Evolutionary conservation across 129 eudicot genomes (phyloP).

Genomic region (Sambucus nigra): DNA sequence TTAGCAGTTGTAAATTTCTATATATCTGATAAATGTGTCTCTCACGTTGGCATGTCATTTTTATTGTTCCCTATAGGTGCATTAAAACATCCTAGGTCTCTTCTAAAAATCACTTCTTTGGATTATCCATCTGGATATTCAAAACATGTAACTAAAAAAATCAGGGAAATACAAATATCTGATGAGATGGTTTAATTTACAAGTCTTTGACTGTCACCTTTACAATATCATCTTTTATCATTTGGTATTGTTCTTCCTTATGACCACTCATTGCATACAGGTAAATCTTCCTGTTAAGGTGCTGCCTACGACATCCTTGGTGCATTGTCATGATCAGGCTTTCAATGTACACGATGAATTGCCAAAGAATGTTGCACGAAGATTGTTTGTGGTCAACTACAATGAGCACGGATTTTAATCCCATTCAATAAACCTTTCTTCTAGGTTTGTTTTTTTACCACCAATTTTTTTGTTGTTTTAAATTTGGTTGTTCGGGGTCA

Average conservation of each 20-base stretch:
- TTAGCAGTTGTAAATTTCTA: too few species aligned
- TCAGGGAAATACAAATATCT: slow-evolving; percentile 59
- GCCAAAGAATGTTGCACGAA: slow-evolving; percentile 68
- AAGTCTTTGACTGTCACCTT: neutral
- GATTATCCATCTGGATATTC: slow-evolving; percentile 77
- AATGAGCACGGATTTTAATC: slow-evolving; percentile 92
- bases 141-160: slow-evolving; percentile 69
- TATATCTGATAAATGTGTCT: too few species aligned
- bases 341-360: slow-evolving; percentile 61
- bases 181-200: slow-evolving; percentile 49
- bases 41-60: too few species aligned
- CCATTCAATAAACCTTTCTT: slow-evolving; percentile 66
- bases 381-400: slow-evolving; percentile 73
- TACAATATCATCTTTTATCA: neutral
- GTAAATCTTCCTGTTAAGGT: slow-evolving; percentile 67
- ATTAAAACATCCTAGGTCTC: slow-evolving; percentile 81
- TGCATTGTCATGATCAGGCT: slow-evolving; percentile 45
- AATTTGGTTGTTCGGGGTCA: too few species aligned
- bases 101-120: slow-evolving; percentile 54
- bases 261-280: slow-evolving; percentile 27
- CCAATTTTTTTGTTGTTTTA: too few species aligned
- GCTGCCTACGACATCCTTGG: slow-evolving; percentile 58
- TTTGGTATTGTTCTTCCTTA: neutral
- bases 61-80: slow-evolving; percentile 40
- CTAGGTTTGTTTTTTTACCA: slow-evolving; percentile 42